Percentiles rank a stretch among this genome's conserved stretches.
Evolutionary conservation across 2,329 filamentous ascomycete genomes (phyloP).

Genomic region (Neofusicoccum umdonicola): DNA sequence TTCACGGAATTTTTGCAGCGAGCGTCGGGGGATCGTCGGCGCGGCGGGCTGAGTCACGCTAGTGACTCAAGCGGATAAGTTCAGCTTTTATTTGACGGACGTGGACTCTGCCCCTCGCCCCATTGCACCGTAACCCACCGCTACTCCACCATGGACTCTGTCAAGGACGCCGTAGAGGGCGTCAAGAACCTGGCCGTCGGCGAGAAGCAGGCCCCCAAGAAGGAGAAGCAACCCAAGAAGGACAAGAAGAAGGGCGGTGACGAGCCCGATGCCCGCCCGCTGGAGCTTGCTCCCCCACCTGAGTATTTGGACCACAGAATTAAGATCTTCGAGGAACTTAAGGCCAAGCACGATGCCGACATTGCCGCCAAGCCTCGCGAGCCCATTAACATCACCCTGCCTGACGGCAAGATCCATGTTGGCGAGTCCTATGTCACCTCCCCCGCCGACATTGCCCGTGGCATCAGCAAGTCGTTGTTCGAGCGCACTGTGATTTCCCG

Average conservation of each 20-base stretch:
- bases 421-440: constrained; percentile 92
- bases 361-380: constrained; percentile 68
- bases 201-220: constrained; percentile 21
- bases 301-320: constrained; percentile 82
- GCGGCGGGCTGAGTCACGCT: constrained; percentile 20
- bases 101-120: constrained; percentile 17
- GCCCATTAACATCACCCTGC: constrained; percentile 70
- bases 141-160: constrained; percentile 46
- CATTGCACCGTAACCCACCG: constrained; percentile 14
- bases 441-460: constrained; percentile 72
- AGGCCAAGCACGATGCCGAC: constrained; percentile 78
- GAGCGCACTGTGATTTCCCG: constrained; percentile 85
- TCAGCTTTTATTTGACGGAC: constrained; percentile 12
- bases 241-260: constrained; percentile 43
- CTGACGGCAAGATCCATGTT: constrained; percentile 66
- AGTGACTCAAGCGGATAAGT: constrained; percentile 14
- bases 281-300: constrained; percentile 56
- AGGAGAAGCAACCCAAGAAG: constrained; percentile 28
- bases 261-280: constrained; percentile 40
- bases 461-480: constrained; percentile 79
- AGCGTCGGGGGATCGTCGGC: constrained; percentile 2
- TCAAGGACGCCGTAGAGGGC: constrained; percentile 53
- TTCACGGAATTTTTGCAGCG: constrained; percentile 16
- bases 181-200: constrained; percentile 60
- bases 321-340: constrained; percentile 82